phyloP scores from a whole-genome alignment of 208 protist genomes.

The Tritrichomonas musculus region DNA sequence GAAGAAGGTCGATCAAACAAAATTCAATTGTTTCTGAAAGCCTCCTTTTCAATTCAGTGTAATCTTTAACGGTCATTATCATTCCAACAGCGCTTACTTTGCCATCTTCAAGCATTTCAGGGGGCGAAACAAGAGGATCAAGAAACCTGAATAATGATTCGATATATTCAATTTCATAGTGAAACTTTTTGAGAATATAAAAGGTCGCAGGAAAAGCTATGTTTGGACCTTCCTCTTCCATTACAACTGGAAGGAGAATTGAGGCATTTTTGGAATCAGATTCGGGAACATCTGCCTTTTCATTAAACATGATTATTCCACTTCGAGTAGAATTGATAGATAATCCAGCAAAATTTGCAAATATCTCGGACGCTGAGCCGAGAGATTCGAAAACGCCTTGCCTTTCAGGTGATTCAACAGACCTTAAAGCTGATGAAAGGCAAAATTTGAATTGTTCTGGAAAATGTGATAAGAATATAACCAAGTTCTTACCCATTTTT shows the following conservation, averaged over 20 bases:
- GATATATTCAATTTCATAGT: not conserved
- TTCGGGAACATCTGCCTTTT: not conserved
- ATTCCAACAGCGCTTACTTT: not conserved
- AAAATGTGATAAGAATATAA: not conserved
- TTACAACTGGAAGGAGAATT: not conserved
- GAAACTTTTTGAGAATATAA: not conserved
- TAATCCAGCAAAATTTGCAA: not conserved
- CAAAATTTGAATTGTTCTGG: not conserved
- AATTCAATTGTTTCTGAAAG: not conserved
- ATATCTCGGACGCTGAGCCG: not conserved
- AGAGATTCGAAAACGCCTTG: not conserved
- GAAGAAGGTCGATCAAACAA: not conserved
- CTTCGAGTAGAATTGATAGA: not conserved
- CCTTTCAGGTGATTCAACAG: constrained; percentile 29
- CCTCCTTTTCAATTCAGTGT: not conserved
- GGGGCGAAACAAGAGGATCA: not conserved
- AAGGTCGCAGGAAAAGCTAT: not conserved
- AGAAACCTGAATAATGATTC: not conserved
- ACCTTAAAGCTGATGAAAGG: not conserved
- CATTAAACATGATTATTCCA: not conserved
- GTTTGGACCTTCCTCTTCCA: constrained; percentile 26
- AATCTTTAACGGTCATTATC: not conserved
- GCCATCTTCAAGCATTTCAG: not conserved
- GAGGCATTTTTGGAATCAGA: not conserved
- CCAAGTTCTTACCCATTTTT: not conserved